phyloP scores from a whole-genome alignment of 2,329 filamentous ascomycete genomes.

The Fusarium illudens region DNA sequence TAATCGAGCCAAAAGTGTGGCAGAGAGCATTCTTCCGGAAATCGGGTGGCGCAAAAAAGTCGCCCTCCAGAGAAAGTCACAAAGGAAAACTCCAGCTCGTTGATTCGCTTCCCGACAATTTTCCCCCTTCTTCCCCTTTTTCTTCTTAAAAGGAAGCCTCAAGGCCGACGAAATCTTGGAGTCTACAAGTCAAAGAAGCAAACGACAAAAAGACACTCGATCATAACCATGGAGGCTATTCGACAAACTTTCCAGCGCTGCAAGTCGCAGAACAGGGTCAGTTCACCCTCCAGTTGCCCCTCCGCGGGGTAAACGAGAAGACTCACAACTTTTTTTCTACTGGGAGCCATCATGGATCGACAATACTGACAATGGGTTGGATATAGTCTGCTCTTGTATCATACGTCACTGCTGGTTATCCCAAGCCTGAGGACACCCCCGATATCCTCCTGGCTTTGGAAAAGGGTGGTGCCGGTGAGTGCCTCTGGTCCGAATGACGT shows the following conservation, averaged over 20 bases:
- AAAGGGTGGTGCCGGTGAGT: conserved; percentile 85
- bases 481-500: background rate
- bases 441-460: conserved; percentile 89
- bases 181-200: background rate
- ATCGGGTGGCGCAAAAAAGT: conserved; percentile 42
- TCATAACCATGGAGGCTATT: conserved; percentile 61
- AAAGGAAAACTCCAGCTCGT: background rate
- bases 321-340: conserved; percentile 2
- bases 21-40: conserved; percentile 44
- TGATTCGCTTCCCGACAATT: conserved; percentile 10
- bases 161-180: conserved; percentile 5
- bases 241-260: conserved; percentile 67
- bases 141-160: conserved; percentile 24
- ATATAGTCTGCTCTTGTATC: conserved; percentile 83
- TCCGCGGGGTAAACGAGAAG: conserved; percentile 40
- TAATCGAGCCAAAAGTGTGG: conserved; percentile 33
- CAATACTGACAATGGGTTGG: conserved; percentile 33
- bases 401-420: conserved; percentile 95
- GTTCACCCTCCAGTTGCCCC: conserved; percentile 44
- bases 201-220: conserved; percentile 11
- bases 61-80: conserved; percentile 12
- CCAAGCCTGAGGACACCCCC: conserved; percentile 81
- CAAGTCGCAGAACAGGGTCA: conserved; percentile 67
- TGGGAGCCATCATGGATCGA: conserved; percentile 26
- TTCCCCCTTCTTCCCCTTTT: background rate